Evolutionary conservation across 768 basidiomycete genomes (phyloP).

Genomic region (Phylloporus sp.): DNA sequence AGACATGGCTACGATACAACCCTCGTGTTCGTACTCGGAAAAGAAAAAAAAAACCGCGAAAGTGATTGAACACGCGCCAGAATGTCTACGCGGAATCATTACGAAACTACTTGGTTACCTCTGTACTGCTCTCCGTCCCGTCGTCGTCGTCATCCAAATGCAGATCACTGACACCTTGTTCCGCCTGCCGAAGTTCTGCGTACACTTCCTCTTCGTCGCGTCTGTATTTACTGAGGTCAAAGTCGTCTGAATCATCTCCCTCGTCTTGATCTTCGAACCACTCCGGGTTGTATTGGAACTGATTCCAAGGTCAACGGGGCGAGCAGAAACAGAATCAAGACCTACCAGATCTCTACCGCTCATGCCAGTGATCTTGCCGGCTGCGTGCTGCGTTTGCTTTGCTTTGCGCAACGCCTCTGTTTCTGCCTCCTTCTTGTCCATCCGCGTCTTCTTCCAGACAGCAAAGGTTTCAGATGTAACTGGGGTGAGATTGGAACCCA

Average conservation of each 20-base stretch:
- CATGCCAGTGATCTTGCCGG: slow-evolving; percentile 92
- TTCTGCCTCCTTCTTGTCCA: slow-evolving; percentile 94
- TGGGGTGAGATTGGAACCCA: slow-evolving; percentile 85
- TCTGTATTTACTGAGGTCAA: slow-evolving; percentile 59
- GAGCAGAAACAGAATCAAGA: slow-evolving; percentile 7
- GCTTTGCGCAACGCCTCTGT: slow-evolving; percentile 73
- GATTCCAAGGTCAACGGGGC: slow-evolving; percentile 10
- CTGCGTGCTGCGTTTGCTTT: slow-evolving; percentile 74
- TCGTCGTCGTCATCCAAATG: slow-evolving; percentile 23
- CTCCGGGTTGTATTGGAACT: slow-evolving; percentile 96
- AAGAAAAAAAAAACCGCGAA: not conserved
- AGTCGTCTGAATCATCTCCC: slow-evolving; percentile 40
- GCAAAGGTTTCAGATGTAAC: slow-evolving; percentile 91
- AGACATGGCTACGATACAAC: slow-evolving; percentile 30
- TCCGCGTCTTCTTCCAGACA: slow-evolving; percentile 89
- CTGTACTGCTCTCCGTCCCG: slow-evolving; percentile 3
- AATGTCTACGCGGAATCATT: slow-evolving; percentile 15
- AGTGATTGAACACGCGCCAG: slow-evolving; percentile 3
- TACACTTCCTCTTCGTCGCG: slow-evolving; percentile 31
- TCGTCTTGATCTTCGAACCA: slow-evolving; percentile 82
- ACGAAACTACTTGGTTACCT: slow-evolving; percentile 12
- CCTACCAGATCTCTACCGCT: slow-evolving; percentile 89
- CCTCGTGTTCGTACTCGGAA: slow-evolving; percentile 5
- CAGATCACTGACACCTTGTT: slow-evolving; percentile 11
- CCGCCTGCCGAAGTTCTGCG: slow-evolving; percentile 22